These are phyloP conservation scores for Sherardia arvensis DNA, from an alignment of 257 asterid genomes.

Conservation along the genomic window DNA sequence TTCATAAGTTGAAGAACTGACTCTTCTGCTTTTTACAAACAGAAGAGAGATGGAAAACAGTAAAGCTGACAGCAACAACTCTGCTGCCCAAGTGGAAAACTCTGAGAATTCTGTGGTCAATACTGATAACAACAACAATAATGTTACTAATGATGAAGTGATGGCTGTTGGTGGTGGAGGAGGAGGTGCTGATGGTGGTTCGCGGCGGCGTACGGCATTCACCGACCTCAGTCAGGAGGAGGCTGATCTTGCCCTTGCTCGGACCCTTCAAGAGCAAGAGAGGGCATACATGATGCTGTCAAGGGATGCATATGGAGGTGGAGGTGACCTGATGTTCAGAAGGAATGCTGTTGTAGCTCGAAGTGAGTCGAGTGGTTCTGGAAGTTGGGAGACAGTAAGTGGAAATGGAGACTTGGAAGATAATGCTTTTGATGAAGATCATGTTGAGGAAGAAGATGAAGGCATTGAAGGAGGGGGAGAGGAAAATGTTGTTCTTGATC, in stretches of 20 bases:
- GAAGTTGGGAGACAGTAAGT: constrained; percentile 70
- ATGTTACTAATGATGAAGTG: not conserved
- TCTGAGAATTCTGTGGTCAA: constrained; percentile 4
- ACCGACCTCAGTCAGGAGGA: constrained; percentile 86
- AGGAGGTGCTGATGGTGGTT: constrained; percentile 27
- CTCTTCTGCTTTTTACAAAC: not conserved
- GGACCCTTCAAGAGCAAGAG: constrained; percentile 91
- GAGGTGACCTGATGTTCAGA: constrained; percentile 89
- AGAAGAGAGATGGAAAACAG: constrained; percentile 20
- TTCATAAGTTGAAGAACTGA: not conserved
- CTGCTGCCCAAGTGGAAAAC: constrained; percentile 11
- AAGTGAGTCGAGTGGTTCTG: constrained; percentile 59
- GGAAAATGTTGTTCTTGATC: constrained; percentile 62
- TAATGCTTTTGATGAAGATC: constrained; percentile 62
- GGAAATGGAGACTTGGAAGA: constrained; percentile 41
- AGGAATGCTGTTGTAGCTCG: constrained; percentile 49
- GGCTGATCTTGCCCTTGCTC: constrained; percentile 94
- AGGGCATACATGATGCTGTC: not conserved
- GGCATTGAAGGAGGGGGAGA: no score
- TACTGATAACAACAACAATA: not conserved
- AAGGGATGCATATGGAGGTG: constrained; percentile 40
- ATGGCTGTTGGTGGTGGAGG: no score
- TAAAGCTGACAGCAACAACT: constrained; percentile 9
- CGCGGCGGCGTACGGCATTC: constrained; percentile 55
- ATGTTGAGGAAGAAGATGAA: constrained; percentile 37